Conservation (phyloP, 2,329 filamentous ascomycete genomes). For the Beauveria sp. region DNA sequence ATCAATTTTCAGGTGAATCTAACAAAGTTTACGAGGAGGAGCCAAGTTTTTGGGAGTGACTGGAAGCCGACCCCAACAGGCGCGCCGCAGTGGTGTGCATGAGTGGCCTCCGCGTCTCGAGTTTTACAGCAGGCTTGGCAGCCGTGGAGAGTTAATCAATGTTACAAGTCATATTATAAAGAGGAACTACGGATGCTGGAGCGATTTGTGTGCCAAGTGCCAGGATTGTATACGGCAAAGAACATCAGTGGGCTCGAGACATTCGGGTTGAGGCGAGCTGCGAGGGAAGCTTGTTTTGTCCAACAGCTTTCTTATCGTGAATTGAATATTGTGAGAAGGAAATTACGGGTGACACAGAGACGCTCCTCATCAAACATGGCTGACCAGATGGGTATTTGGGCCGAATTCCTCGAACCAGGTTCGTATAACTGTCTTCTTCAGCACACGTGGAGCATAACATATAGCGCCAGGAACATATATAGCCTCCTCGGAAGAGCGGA, state of each 20-base stretch:
- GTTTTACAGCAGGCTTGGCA: not conserved
- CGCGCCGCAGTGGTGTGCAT: not conserved
- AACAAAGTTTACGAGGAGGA: not conserved
- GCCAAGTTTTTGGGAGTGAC: not conserved
- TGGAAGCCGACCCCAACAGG: not conserved
- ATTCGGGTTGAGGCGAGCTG: not conserved
- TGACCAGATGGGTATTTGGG: not conserved
- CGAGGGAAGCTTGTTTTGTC: too few relatives aligned
- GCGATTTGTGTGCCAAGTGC: not conserved
- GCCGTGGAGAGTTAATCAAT: not conserved
- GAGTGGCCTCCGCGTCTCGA: not conserved
- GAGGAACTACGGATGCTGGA: not conserved
- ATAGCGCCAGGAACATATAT: not conserved
- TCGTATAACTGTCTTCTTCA: conserved; percentile 3
- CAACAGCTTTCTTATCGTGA: too few relatives aligned
- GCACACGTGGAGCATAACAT: conserved; percentile 2
- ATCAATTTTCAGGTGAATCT: not conserved
- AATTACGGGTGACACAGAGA: not conserved
- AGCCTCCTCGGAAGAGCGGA: not conserved
- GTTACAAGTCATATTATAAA: not conserved
- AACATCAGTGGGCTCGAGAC: not conserved
- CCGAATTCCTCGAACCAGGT: not conserved
- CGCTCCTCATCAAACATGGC: not conserved
- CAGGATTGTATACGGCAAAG: not conserved
- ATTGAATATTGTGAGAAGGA: too few relatives aligned